Conservation (phyloP, 202 grass and related monocot genomes). For the Zizania palustris region DNA sequence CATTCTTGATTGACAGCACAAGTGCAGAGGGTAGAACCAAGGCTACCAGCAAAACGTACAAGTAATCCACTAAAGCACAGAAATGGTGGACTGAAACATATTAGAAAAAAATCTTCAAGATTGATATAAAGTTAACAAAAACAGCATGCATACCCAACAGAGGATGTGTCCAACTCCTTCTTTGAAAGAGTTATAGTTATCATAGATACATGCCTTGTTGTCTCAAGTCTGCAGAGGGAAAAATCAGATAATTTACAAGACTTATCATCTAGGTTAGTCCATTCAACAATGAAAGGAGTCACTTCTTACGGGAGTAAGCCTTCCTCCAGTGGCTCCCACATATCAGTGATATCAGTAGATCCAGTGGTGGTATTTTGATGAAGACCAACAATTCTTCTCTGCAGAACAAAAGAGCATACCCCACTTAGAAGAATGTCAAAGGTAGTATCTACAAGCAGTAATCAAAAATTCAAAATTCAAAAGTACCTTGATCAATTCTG, state of each 20-base stretch:
- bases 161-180: slow-evolving; percentile 73
- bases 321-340: slow-evolving; percentile 98
- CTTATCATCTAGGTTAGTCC: neutral
- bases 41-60: neutral
- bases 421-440: slow-evolving; percentile 18
- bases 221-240: slow-evolving; percentile 73
- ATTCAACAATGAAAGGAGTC: slow-evolving; percentile 21
- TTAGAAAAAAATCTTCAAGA: neutral
- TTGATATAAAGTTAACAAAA: neutral
- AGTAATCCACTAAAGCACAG: neutral
- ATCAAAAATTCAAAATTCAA: neutral
- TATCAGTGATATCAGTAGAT: slow-evolving; percentile 98
- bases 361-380: slow-evolving; percentile 80
- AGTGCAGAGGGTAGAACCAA: neutral
- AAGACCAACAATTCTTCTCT: slow-evolving; percentile 97
- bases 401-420: slow-evolving; percentile 22
- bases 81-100: neutral
- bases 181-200: slow-evolving; percentile 88
- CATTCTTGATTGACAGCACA: neutral
- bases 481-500: slow-evolving; percentile 93
- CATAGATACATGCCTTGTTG: slow-evolving; percentile 94
- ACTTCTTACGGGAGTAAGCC: slow-evolving; percentile 88
- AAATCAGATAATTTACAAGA: slow-evolving; percentile 8
- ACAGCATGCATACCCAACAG: slow-evolving; percentile 64
- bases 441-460: slow-evolving; percentile 1